phyloP scores from a whole-genome alignment of 768 basidiomycete genomes.

The Punctularia strigosozonata region DNA sequence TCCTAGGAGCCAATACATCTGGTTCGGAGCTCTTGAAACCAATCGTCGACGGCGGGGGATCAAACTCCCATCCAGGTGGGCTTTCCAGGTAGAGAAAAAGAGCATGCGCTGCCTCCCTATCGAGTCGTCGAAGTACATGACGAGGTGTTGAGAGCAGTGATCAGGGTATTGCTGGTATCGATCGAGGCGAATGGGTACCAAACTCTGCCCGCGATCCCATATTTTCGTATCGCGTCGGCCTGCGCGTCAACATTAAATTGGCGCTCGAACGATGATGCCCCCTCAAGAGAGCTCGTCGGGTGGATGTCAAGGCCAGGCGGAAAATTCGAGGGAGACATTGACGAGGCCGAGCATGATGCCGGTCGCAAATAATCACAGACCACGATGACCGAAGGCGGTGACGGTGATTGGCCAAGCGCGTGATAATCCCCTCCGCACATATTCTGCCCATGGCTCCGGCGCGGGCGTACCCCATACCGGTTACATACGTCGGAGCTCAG shows the following conservation, averaged over 20 bases:
- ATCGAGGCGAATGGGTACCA: constrained; percentile 40
- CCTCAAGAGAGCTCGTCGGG: background rate
- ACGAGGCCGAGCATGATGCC: too few species aligned
- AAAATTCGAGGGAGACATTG: constrained; percentile 3
- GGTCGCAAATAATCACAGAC: too few species aligned
- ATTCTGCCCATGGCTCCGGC: too few species aligned
- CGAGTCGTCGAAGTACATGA: background rate
- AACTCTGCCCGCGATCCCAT: constrained; percentile 78
- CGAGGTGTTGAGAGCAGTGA: constrained; percentile 1
- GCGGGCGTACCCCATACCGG: too few species aligned
- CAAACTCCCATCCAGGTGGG: constrained; percentile 8
- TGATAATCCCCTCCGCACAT: too few species aligned
- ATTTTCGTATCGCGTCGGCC: constrained; percentile 47
- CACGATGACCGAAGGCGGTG: too few species aligned
- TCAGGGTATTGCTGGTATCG: background rate
- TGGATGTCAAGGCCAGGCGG: constrained; percentile 1
- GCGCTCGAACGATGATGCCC: background rate
- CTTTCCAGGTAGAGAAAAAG: constrained; percentile 12
- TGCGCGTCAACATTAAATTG: constrained; percentile 32
- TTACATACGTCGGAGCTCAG: too few species aligned
- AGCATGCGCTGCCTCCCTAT: constrained; percentile 17
- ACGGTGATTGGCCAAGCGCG: too few species aligned
- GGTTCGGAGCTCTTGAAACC: too few species aligned
- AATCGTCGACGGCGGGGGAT: constrained; percentile 38
- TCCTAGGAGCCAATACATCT: constrained; percentile 12